Evolutionary conservation across 768 basidiomycete genomes (phyloP).

Genomic region (Boletellus emodensis): DNA sequence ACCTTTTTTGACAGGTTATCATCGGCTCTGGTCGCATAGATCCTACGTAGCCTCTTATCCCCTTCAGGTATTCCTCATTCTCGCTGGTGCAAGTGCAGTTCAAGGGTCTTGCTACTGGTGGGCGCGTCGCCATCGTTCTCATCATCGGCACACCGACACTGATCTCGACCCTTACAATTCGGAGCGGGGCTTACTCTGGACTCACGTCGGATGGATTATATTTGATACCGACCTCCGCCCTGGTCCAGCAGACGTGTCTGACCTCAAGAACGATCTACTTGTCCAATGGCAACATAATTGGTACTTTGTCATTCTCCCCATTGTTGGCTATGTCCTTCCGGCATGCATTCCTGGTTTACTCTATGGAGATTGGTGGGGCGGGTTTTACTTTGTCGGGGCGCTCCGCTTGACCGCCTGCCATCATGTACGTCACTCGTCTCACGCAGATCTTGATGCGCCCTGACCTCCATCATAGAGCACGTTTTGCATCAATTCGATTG

Average conservation of each 20-base stretch:
- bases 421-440: slow-evolving; percentile 52
- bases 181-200: slow-evolving; percentile 72
- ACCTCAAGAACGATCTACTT: slow-evolving; percentile 64
- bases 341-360: slow-evolving; percentile 62
- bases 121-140: slow-evolving; percentile 78
- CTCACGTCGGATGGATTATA: slow-evolving; percentile 83
- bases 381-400: slow-evolving; percentile 72
- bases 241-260: slow-evolving; percentile 70
- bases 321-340: slow-evolving; percentile 73
- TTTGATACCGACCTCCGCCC: slow-evolving; percentile 68
- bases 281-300: slow-evolving; percentile 75
- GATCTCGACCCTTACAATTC: slow-evolving; percentile 84
- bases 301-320: slow-evolving; percentile 58
- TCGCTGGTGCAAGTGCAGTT: slow-evolving; percentile 77
- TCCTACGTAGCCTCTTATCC: slow-evolving; percentile 74
- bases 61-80: slow-evolving; percentile 65
- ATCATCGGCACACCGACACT: slow-evolving; percentile 83
- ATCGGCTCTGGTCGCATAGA: slow-evolving; percentile 83
- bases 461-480: slow-evolving; percentile 50
- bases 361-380: slow-evolving; percentile 76
- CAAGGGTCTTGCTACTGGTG: slow-evolving; percentile 89
- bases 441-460: neutral
- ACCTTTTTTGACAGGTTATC: slow-evolving; percentile 51
- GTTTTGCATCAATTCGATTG: slow-evolving; percentile 86
- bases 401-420: slow-evolving; percentile 72